These are phyloP conservation scores for Cladosporium oxysporum DNA, from an alignment of 2,329 filamentous ascomycete genomes.

Conservation along the genomic window DNA sequence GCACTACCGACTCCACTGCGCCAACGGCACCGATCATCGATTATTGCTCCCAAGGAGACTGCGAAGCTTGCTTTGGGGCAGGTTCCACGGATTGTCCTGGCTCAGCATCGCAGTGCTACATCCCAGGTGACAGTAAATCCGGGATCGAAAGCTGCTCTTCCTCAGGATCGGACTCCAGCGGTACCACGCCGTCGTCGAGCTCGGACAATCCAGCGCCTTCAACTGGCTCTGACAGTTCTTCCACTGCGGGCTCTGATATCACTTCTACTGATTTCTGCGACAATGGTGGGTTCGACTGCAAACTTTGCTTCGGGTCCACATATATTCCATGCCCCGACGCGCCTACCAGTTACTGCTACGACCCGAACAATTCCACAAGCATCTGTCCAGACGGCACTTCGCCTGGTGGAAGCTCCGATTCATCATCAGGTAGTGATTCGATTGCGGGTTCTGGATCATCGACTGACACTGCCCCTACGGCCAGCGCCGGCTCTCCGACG, in stretches of 20 bases:
- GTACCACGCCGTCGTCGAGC: background rate
- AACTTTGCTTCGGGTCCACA: background rate
- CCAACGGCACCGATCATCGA: background rate
- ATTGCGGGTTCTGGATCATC: background rate
- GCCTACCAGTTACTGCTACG: background rate
- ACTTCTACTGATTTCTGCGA: slow-evolving; percentile 1
- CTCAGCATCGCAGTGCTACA: background rate
- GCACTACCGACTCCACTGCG: too few relatives aligned
- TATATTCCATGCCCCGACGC: slow-evolving; percentile 4
- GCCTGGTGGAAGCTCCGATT: background rate
- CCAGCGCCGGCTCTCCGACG: background rate
- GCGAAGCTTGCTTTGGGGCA: background rate
- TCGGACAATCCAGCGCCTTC: background rate
- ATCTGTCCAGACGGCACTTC: background rate
- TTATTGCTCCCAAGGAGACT: background rate
- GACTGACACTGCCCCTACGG: background rate
- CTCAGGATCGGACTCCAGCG: background rate
- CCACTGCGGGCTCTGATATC: background rate
- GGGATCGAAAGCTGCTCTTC: background rate
- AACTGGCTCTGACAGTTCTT: background rate
- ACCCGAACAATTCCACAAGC: slow-evolving; percentile 7
- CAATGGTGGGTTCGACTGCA: background rate
- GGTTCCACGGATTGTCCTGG: background rate
- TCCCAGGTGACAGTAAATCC: background rate
- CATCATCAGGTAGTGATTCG: background rate